These are phyloP conservation scores for Psilocybe sp. DNA, from an alignment of 768 basidiomycete species.

Conservation along the genomic window DNA sequence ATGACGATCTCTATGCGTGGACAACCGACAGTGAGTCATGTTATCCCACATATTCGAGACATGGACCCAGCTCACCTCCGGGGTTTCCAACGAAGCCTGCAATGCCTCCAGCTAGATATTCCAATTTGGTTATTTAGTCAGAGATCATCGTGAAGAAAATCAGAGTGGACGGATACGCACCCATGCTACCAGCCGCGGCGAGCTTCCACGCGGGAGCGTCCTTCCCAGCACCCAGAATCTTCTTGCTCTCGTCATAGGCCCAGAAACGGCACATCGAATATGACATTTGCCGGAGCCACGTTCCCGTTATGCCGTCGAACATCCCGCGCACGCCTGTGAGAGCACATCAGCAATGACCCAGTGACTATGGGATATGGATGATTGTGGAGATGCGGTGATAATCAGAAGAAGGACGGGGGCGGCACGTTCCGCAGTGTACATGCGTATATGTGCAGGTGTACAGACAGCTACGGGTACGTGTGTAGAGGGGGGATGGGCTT, in stretches of 20 bases:
- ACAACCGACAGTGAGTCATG: neutral
- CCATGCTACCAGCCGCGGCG: slow-evolving; percentile 81
- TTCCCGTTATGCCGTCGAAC: slow-evolving; percentile 26
- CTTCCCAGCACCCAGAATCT: slow-evolving; percentile 67
- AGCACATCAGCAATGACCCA: neutral
- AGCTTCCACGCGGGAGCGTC: slow-evolving; percentile 80
- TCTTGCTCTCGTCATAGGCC: slow-evolving; percentile 59
- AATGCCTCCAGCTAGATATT: slow-evolving; percentile 69
- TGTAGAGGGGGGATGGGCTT: slow-evolving; percentile 25
- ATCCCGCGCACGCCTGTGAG: slow-evolving; percentile 60
- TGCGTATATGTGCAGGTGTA: neutral
- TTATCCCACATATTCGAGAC: neutral
- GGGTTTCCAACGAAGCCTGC: slow-evolving; percentile 90
- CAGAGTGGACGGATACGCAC: slow-evolving; percentile 39
- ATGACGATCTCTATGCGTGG: slow-evolving; percentile 66
- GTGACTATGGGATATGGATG: neutral
- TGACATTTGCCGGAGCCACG: slow-evolving; percentile 33
- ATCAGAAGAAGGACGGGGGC: neutral
- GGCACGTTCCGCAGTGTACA: neutral
- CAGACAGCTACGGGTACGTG: neutral
- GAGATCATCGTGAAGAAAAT: neutral
- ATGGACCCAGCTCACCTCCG: slow-evolving; percentile 48
- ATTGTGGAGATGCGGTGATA: neutral
- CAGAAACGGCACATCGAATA: slow-evolving; percentile 90
- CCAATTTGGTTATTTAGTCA: neutral